A percentile compares a stretch with the other conserved stretches of the same genome.
Evolutionary conservation across 306 rosid genomes (phyloP).

Genomic region (Cicer arietinum): DNA sequence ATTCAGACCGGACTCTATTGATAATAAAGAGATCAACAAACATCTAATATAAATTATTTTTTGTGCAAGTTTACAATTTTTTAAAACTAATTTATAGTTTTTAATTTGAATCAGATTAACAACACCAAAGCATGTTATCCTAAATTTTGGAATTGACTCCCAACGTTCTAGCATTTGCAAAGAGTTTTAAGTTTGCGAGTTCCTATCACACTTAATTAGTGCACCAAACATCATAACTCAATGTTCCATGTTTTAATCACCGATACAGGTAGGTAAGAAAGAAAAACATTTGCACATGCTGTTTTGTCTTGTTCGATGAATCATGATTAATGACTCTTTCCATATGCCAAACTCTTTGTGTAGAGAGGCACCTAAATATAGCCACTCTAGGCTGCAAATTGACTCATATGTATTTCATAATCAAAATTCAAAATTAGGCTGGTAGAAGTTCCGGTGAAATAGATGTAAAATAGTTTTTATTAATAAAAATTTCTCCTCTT

Average conservation of each 20-base stretch:
- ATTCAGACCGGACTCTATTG: too few species aligned
- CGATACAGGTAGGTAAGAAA: neutral
- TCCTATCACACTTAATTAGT: neutral
- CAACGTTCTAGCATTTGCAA: conserved; percentile 1
- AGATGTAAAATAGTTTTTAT: too few species aligned
- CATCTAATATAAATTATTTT: too few species aligned
- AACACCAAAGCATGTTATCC: neutral
- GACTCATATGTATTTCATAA: neutral
- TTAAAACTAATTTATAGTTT: too few species aligned
- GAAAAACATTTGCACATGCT: conserved; percentile 43
- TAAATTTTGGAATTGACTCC: neutral
- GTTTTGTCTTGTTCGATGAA: conserved; percentile 43
- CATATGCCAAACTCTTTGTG: conserved; percentile 25
- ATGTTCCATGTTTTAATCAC: conserved; percentile 30
- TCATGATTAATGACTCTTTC: conserved; percentile 15
- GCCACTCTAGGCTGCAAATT: neutral
- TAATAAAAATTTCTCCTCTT: too few species aligned
- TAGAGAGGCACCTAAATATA: conserved; percentile 32
- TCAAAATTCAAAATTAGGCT: too few species aligned
- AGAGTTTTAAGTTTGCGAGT: neutral
- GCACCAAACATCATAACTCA: conserved; percentile 30
- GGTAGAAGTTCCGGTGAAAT: too few species aligned
- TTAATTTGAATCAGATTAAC: too few species aligned
- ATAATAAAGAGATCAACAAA: too few species aligned
- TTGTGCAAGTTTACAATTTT: too few species aligned